Base-by-base conservation (phyloP, 108 stramenopile species). In the Conticribra weissflogii region DNA sequence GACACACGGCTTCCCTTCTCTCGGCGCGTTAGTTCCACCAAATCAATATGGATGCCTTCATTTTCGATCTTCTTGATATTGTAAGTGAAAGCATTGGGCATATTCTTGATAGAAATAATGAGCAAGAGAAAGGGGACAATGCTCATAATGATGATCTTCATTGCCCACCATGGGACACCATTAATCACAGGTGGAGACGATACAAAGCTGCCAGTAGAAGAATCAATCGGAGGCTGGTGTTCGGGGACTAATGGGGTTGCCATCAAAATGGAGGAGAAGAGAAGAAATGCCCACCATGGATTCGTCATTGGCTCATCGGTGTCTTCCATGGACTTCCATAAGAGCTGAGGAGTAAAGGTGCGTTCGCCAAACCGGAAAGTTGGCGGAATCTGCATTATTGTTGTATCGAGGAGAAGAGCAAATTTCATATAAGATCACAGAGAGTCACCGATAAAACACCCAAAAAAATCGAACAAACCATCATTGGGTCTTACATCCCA, bases 401-500 rank as follows among this genome's bases (percentile, higher is more conserved):
- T 5, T 9, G 8, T 9, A 41, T 41, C 5, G 12, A 41, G 12
- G 36, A 12, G 12, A 41, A 41, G 36, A 12, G 36, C 12, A 41
- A 12, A 41, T 41, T 41, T 41, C 5, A 41, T 41, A 12, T 12
- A 41, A 9, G 5, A 41, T 41, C 12, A 41, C 8, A 41, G 12
- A 41, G 5, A 41, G n/a, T 41, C 5, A 9, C 36, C 36, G 12
- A 41, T 41, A 41, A 5, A 9, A 41, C n/a, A n/a, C n/a, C n/a
- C n/a, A n/a, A n/a, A n/a, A n/a, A n/a, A n/a, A n/a, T n/a, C n/a
- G n/a, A n/a, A n/a, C n/a, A n/a, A n/a, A n/a, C n/a, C n/a, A n/a
- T n/a, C n/a, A n/a, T n/a, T n/a, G n/a, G n/a, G n/a, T n/a, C 36
- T 41, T 41, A 41, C 36, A 41, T 41, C 36, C 36, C 36, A 41